Percentiles rank a stretch among this genome's conserved stretches.
Evolutionary conservation across 768 basidiomycete genomes (phyloP).

Genomic region (Psilocybe tampanensis): DNA sequence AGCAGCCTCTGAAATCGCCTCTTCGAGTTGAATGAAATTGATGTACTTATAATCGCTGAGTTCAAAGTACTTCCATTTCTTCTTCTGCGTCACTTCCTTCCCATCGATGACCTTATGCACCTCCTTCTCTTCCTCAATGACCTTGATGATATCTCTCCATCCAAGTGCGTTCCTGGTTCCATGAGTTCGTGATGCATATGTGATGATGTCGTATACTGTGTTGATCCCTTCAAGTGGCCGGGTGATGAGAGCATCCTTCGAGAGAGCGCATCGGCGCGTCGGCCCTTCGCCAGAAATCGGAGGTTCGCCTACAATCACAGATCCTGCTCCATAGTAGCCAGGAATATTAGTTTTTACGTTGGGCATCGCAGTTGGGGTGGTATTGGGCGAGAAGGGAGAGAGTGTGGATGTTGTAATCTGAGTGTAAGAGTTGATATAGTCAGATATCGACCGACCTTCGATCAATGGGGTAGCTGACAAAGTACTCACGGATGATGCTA

Average conservation of each 20-base stretch:
- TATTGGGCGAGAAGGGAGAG: background rate
- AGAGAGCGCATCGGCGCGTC: slow-evolving; percentile 58
- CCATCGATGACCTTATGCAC: slow-evolving; percentile 84
- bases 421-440: background rate
- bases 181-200: slow-evolving; percentile 73
- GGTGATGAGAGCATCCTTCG: slow-evolving; percentile 57
- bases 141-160: slow-evolving; percentile 69
- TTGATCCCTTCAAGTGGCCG: slow-evolving; percentile 76
- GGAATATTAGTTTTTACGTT: slow-evolving; percentile 40
- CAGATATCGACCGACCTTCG: background rate
- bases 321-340: slow-evolving; percentile 62
- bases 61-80: slow-evolving; percentile 96
- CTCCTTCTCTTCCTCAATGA: slow-evolving; percentile 88
- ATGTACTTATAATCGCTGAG: slow-evolving; percentile 88
- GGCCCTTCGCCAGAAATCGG: slow-evolving; percentile 50
- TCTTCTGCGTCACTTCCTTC: slow-evolving; percentile 81
- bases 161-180: slow-evolving; percentile 78
- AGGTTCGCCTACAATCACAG: slow-evolving; percentile 56
- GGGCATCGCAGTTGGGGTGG: slow-evolving; percentile 24
- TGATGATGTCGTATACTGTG: slow-evolving; percentile 79
- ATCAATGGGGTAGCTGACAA: background rate
- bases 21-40: slow-evolving; percentile 70
- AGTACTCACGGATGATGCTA: background rate
- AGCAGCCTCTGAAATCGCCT: slow-evolving; percentile 63
- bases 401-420: background rate